These are phyloP conservation scores for Fonsecaea nubica DNA, from an alignment of 2,329 filamentous ascomycete genomes.

Conservation along the genomic window DNA sequence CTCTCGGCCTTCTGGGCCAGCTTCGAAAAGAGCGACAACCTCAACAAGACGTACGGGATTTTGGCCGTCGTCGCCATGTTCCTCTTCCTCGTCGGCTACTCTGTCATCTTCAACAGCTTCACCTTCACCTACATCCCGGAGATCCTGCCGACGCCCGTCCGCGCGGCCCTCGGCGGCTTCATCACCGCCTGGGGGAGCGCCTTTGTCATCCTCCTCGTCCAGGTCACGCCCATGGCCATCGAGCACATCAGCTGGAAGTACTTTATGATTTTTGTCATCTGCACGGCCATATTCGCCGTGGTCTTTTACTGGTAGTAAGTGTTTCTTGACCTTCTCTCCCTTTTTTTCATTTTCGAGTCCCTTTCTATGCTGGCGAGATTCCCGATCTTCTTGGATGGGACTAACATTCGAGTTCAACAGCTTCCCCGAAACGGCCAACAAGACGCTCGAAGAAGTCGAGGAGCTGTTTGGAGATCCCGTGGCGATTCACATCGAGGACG, in stretches of 20 bases:
- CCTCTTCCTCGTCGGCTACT: conserved; percentile 5
- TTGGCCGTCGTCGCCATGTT: conserved; percentile 17
- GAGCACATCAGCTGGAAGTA: conserved; percentile 21
- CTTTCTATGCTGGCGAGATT: too few species aligned
- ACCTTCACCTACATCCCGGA: conserved; percentile 11
- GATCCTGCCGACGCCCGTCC: conserved; percentile 15
- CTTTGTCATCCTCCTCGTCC: conserved; percentile 8
- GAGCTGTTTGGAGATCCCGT: conserved; percentile 43
- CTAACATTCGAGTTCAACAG: neutral
- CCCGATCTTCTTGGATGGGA: too few species aligned
- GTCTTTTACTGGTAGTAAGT: conserved; percentile 42
- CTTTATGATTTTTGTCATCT: conserved; percentile 19
- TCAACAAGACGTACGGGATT: conserved; percentile 6
- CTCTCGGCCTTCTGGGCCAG: conserved; percentile 1
- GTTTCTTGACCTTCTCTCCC: neutral
- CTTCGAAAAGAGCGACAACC: conserved; percentile 7
- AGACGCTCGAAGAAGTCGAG: conserved; percentile 46
- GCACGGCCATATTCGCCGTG: neutral
- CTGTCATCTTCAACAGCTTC: neutral
- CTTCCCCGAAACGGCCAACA: conserved; percentile 46
- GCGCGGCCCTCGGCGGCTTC: neutral
- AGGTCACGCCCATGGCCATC: conserved; percentile 11
- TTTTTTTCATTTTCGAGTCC: neutral
- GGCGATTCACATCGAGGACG: neutral
- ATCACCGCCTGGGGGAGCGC: conserved; percentile 1